Conservation (phyloP, 805 yeast species). For the Lipomyces sp. region DNA sequence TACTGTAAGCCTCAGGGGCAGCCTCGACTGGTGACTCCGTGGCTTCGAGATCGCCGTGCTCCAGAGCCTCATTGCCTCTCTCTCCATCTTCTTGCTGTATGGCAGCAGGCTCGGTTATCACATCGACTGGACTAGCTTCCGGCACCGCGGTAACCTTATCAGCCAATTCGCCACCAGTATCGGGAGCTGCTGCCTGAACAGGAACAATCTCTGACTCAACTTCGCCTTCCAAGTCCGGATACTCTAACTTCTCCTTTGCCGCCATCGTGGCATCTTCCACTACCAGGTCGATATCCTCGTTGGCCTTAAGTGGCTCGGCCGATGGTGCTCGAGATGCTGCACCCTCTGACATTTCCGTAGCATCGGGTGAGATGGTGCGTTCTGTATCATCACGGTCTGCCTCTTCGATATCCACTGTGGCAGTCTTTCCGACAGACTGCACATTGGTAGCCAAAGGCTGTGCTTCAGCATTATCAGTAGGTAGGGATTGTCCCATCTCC, state of each 20-base stretch:
- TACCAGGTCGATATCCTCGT: neutral
- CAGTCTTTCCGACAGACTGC: neutral
- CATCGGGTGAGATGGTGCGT: slow-evolving; percentile 18
- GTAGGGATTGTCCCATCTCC: neutral
- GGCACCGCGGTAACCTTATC: neutral
- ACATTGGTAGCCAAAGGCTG: neutral
- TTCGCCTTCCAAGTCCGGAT: slow-evolving; percentile 1
- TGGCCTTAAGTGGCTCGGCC: neutral
- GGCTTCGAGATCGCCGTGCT: neutral
- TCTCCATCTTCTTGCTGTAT: neutral
- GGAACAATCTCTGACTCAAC: neutral
- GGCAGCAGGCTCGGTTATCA: neutral
- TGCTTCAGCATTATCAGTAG: neutral
- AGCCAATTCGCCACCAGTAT: neutral
- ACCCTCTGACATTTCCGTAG: neutral
- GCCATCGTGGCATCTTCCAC: neutral
- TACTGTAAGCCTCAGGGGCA: slow-evolving; percentile 4
- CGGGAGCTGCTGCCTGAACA: neutral
- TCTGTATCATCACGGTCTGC: slow-evolving; percentile 17
- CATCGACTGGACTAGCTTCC: slow-evolving; percentile 6
- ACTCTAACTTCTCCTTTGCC: neutral
- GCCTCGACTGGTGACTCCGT: neutral
- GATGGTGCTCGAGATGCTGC: neutral
- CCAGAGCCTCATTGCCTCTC: neutral
- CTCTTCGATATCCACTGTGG: neutral